Conservation (phyloP, 768 basidiomycete genomes). For the Collybia mongolica region DNA sequence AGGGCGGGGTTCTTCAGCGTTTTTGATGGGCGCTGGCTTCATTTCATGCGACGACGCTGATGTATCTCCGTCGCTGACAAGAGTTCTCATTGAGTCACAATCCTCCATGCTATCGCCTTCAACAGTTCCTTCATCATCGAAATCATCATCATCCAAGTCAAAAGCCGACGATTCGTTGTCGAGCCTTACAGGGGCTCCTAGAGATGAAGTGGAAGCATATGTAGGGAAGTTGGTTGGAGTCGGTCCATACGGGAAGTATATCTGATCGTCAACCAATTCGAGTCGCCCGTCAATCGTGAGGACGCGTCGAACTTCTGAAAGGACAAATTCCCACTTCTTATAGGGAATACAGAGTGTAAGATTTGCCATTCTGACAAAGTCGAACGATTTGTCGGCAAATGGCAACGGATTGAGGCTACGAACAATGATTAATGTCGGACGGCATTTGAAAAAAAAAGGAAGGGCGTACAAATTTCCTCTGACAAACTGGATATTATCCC, state of each 20-base stretch:
- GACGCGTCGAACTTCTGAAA: slow-evolving; percentile 63
- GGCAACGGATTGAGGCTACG: slow-evolving; percentile 56
- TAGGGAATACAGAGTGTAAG: slow-evolving; percentile 60
- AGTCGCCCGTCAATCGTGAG: slow-evolving; percentile 59
- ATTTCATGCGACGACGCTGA: slow-evolving; percentile 6
- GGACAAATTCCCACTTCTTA: slow-evolving; percentile 55
- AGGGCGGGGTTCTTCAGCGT: not conserved
- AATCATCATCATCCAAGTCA: slow-evolving; percentile 10
- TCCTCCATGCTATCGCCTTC: slow-evolving; percentile 18
- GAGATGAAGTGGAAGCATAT: slow-evolving; percentile 24
- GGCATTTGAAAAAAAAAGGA: slow-evolving; percentile 1
- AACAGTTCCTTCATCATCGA: slow-evolving; percentile 18
- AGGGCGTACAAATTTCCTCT: slow-evolving; percentile 67
- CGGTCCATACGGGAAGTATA: slow-evolving; percentile 58
- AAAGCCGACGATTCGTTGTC: slow-evolving; percentile 20
- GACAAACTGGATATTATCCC: slow-evolving; percentile 48
- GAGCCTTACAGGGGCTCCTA: slow-evolving; percentile 12
- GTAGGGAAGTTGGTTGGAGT: slow-evolving; percentile 13
- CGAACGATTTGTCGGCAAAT: slow-evolving; percentile 62
- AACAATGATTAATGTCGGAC: not conserved
- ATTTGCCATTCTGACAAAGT: slow-evolving; percentile 74
- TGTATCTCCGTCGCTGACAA: slow-evolving; percentile 16
- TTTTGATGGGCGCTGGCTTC: slow-evolving; percentile 11
- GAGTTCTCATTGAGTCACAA: slow-evolving; percentile 22
- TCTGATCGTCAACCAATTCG: slow-evolving; percentile 74